Conservation (phyloP, 805 yeast species). For the Candida cerambycidarum region DNA sequence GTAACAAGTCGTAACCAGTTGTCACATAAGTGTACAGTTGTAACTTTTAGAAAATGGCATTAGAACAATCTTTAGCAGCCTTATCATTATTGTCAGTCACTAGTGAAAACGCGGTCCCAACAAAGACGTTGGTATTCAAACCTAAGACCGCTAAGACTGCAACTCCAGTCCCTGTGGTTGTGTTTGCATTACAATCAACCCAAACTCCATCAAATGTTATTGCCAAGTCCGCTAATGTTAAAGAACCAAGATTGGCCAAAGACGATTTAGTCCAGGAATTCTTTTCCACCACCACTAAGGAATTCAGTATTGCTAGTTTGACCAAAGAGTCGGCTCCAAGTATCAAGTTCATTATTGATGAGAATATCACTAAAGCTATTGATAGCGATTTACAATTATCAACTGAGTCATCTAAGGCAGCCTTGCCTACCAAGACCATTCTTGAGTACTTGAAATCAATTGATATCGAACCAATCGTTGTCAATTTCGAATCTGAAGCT, state of each 20-base stretch:
- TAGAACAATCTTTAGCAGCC: constrained; percentile 66
- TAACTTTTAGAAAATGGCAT: constrained; percentile 46
- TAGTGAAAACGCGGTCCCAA: constrained; percentile 50
- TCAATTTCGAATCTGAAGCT: constrained; percentile 53
- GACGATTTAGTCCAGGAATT: constrained; percentile 72
- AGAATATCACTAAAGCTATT: constrained; percentile 40
- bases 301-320: constrained; percentile 59
- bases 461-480: constrained; percentile 50
- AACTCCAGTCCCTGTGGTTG: constrained; percentile 74
- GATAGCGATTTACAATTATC: constrained; percentile 44
- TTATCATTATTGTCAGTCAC: constrained; percentile 59
- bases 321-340: constrained; percentile 48
- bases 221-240: constrained; percentile 66
- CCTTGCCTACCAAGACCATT: constrained; percentile 47
- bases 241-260: constrained; percentile 86
- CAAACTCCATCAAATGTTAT: constrained; percentile 65
- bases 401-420: constrained; percentile 53
- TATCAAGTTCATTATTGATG: constrained; percentile 60
- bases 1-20: background rate
- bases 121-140: constrained; percentile 82
- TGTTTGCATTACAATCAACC: constrained; percentile 71
- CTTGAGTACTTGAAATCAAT: constrained; percentile 47
- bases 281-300: constrained; percentile 57
- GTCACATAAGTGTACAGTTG: background rate
- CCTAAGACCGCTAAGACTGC: constrained; percentile 88